Conservation (phyloP, 2,329 filamentous ascomycete species). For the Sarocladium kiliense region DNA sequence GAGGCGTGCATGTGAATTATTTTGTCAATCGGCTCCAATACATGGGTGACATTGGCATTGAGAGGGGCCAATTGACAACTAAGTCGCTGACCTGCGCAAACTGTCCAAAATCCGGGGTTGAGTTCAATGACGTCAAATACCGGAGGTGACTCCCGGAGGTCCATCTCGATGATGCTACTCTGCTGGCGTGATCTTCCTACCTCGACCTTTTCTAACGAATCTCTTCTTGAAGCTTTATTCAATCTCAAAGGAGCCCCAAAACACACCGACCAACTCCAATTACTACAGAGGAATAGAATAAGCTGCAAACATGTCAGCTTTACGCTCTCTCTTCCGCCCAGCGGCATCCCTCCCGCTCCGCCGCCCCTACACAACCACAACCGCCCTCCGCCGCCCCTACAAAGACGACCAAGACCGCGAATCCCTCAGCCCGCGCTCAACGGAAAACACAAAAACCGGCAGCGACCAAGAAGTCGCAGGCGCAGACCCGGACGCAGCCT, state of each 20-base stretch:
- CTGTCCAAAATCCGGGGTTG: background rate
- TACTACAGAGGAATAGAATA: too few species aligned
- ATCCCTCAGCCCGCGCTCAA: conserved; percentile 57
- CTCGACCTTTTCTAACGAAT: too few species aligned
- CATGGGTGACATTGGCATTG: too few species aligned
- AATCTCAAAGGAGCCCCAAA: too few species aligned
- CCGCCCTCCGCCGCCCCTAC: conserved; percentile 28
- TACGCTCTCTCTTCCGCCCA: conserved; percentile 15
- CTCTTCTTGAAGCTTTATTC: too few species aligned
- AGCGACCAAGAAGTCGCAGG: conserved; percentile 56
- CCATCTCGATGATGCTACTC: conserved; percentile 6
- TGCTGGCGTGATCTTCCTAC: background rate
- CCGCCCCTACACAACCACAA: conserved; percentile 28
- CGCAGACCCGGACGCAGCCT: conserved; percentile 56
- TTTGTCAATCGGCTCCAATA: too few species aligned
- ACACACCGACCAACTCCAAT: too few species aligned
- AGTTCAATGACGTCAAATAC: conserved; percentile 4
- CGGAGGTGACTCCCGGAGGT: background rate
- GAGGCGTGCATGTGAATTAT: too few species aligned
- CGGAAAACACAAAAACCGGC: conserved; percentile 64
- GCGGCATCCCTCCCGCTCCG: conserved; percentile 11
- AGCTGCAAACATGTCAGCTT: conserved; percentile 11
- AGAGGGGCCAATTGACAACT: too few species aligned
- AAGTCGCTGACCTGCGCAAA: too few species aligned
- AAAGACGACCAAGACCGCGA: conserved; percentile 54